phyloP scores from a whole-genome alignment of 345 rosid genomes.

The Euphorbia tirucalli region DNA sequence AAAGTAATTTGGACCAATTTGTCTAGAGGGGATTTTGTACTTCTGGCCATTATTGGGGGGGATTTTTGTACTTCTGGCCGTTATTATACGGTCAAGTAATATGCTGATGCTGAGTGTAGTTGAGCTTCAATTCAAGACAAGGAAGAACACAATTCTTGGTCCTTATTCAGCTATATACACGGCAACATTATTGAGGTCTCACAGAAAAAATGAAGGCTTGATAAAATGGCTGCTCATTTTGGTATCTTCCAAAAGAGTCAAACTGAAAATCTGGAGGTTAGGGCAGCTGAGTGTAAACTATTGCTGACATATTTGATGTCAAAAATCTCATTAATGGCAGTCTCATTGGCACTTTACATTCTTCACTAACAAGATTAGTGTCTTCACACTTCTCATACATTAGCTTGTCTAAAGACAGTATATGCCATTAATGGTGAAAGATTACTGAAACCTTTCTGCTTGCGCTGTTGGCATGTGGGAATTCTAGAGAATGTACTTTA shows the following conservation, averaged over 20 bases:
- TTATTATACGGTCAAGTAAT: neutral
- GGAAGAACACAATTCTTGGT: neutral
- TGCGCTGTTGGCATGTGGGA: neutral
- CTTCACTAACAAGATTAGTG: neutral
- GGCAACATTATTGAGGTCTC: neutral
- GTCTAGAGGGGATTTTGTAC: neutral
- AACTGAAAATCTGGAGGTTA: neutral
- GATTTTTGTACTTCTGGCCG: neutral
- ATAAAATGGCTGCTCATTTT: neutral
- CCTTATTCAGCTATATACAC: neutral
- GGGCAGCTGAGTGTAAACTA: neutral
- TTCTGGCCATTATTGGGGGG: neutral
- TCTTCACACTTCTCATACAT: neutral
- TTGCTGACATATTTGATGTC: constrained; percentile 1
- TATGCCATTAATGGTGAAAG: neutral
- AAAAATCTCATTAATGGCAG: neutral
- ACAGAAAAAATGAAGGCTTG: neutral
- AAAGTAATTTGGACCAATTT: neutral
- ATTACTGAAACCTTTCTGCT: neutral
- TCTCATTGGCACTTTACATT: neutral
- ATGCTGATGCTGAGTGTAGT: neutral
- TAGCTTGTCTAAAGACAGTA: neutral
- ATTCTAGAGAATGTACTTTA: neutral
- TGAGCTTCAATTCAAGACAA: neutral
- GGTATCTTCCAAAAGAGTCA: neutral